Base-by-base conservation (phyloP, 2,329 filamentous ascomycete genomes). In the Phyllosticta citriasiana region DNA sequence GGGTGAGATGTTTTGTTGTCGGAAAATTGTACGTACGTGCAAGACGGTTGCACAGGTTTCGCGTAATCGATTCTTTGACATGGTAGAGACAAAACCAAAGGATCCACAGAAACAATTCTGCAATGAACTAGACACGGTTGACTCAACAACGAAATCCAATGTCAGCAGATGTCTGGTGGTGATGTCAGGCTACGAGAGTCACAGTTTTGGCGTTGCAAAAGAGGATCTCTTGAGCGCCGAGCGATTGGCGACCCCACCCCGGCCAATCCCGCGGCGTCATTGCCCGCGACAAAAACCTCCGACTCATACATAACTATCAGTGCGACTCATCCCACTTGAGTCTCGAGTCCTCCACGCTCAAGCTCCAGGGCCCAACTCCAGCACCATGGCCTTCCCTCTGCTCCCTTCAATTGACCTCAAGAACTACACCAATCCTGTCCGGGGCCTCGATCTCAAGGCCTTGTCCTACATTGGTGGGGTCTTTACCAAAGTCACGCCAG, bases 401-500 rank as follows among this genome's bases (percentile, higher is more conserved):
- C 71, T 82, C 59, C 76, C 78, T 57, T 75, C 78, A 64, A 79
- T 81, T 70, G 77, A 81, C 69, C 66, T 81, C 58, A 66, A 71
- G 53, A 70, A 66, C 52, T 77, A 76, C 69, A 69, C 76, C 64
- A 71, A 75, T 64, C 66, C 78, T 64, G 67, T 77, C 51, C 74
- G 76, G 59, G 82, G 82, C 62, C 77, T 85, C 61, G 73, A 76
- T 56, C 71, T 81, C 55, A 75, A 80, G 62, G 70, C 74, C 35
- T 64, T 87, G 65, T 79, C 83, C 33, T 85, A 82, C 71, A 77
- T 87, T 59, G 82, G 82, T 65, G 79, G 79, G 62, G 79, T 84
- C 62, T 81, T 84, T 67, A 74, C 83, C 60, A 78, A 76, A 65
- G 78, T 82, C 61, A 79, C 79, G 19, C 74, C 79, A 56, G 73